Evolutionary conservation across 257 asterid species (phyloP), one percentile per base, ranked within the genome.

Genomic region (Nicotiana undulata): DNA sequence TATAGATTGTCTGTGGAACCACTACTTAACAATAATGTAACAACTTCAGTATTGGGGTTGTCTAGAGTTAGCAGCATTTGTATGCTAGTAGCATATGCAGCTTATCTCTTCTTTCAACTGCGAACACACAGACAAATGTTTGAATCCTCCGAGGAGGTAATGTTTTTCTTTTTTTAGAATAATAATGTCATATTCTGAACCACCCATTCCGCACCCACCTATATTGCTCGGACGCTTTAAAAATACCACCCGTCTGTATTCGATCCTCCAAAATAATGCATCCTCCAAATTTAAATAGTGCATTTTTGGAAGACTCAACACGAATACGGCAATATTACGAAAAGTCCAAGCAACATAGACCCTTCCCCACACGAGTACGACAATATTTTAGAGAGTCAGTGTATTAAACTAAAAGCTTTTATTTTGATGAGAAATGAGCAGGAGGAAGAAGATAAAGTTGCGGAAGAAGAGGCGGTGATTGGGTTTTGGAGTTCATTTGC

Each of bases 71-170:
- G 88, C 51, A 84, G 89, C 86, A 86, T 86, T 75, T 34, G 53
- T 37, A 88, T 88, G 91, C 88, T 88, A n/a, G 28, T 84, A 18
- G 88, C 89, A 3, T 88, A 88, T 81, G 65, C 74, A 16, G 85
- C 88, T 3, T 86, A 86, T 80, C 86, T 88, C 80, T 80, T 88
- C 87, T 88, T 88, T 75, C 91, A 88, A 56, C 18, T 88, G 37
- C 81, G 63, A 66, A 78, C 89, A 28, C 91, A 88, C 82, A 49
- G 79, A 13, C 76, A 82, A 82, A 10, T 80, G 2, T 82, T 83
- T 34, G 86, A 84, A 79, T 51, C 89, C 4, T 40, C 84, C 16
- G 85, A 84, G 91, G 90, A 83, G 83, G 79, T 75, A 40, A 40
- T 40, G 12, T 40, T 40, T 40, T 40, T 40, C 49, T 40, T 2